Evolutionary conservation across 192 early-diverging fungal species (phyloP).

Genomic region (Funneliformis mosseae): DNA sequence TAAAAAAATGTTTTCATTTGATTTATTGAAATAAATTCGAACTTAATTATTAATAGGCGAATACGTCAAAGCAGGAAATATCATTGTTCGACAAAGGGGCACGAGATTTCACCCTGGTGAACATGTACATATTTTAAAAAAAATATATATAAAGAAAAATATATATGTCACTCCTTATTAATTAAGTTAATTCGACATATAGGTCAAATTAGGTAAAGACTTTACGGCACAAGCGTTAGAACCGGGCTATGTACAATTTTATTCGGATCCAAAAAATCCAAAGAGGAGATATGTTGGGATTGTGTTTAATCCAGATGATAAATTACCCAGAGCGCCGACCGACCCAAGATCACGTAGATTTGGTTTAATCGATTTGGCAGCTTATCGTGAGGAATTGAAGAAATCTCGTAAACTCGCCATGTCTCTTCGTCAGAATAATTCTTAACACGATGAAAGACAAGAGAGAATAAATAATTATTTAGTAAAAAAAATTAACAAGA

Average conservation of each 20-base stretch:
- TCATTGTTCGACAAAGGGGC: constrained; percentile 80
- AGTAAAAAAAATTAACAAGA: no score
- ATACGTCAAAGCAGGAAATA: constrained; percentile 74
- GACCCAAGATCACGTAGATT: constrained; percentile 72
- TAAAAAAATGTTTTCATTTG: background rate
- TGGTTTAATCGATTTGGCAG: constrained; percentile 60
- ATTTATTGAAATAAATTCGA: background rate
- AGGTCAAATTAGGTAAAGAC: constrained; percentile 75
- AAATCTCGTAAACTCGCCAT: constrained; percentile 39
- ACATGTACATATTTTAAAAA: constrained; percentile 51
- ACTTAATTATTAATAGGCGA: constrained; percentile 46
- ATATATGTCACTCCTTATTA: background rate
- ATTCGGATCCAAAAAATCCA: constrained; percentile 61
- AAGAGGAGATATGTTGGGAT: constrained; percentile 71
- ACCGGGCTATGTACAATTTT: constrained; percentile 77
- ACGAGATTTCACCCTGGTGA: constrained; percentile 80
- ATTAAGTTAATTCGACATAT: background rate
- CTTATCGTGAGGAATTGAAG: constrained; percentile 38
- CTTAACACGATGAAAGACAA: background rate
- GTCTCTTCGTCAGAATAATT: background rate
- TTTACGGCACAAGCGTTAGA: constrained; percentile 74
- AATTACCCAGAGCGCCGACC: constrained; percentile 60
- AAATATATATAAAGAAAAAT: background rate
- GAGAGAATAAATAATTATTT: no score
- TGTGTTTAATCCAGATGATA: constrained; percentile 59